Conservation (phyloP, 768 basidiomycete species). For the Leucosporidium yakuticum region DNA sequence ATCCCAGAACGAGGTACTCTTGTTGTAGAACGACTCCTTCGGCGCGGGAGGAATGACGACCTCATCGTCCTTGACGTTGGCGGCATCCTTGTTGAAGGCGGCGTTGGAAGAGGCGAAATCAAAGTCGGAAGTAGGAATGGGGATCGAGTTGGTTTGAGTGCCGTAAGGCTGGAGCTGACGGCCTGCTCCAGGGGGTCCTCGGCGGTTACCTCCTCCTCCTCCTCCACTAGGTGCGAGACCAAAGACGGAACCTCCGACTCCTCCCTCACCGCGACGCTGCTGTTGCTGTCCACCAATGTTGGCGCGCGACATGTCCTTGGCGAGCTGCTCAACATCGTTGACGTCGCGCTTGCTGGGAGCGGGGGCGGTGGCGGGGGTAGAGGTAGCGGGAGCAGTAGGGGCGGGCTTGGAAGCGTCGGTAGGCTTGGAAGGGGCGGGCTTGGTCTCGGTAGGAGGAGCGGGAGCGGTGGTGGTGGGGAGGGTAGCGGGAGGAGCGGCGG, state of each 20-base stretch:
- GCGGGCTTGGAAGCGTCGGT: not conserved
- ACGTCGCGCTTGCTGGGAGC: slow-evolving; percentile 7
- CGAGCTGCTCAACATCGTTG: slow-evolving; percentile 32
- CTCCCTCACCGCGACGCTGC: not conserved
- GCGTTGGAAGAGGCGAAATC: slow-evolving; percentile 40
- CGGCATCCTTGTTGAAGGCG: slow-evolving; percentile 35
- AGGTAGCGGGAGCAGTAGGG: not conserved
- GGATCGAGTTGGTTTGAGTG: not conserved
- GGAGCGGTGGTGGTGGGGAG: not conserved
- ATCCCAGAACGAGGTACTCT: slow-evolving; percentile 40
- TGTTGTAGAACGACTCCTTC: slow-evolving; percentile 36
- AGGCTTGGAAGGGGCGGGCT: slow-evolving; percentile 1
- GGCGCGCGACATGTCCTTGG: slow-evolving; percentile 28
- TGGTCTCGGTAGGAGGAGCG: slow-evolving; percentile 5
- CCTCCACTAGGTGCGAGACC: slow-evolving; percentile 10
- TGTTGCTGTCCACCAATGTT: not conserved
- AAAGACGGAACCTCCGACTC: slow-evolving; percentile 2
- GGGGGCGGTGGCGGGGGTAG: slow-evolving; percentile 14
- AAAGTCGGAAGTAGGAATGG: slow-evolving; percentile 36
- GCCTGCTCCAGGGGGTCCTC: not conserved
- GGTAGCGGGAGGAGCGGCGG: not conserved
- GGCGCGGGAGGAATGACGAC: slow-evolving; percentile 22
- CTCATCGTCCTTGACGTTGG: slow-evolving; percentile 20
- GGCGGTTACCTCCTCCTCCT: not conserved
- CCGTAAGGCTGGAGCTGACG: slow-evolving; percentile 19